Evolutionary conservation across 441 rosid species (phyloP), one percentile per base, ranked within the genome.

Genomic region (Eutrema salsugineum): DNA sequence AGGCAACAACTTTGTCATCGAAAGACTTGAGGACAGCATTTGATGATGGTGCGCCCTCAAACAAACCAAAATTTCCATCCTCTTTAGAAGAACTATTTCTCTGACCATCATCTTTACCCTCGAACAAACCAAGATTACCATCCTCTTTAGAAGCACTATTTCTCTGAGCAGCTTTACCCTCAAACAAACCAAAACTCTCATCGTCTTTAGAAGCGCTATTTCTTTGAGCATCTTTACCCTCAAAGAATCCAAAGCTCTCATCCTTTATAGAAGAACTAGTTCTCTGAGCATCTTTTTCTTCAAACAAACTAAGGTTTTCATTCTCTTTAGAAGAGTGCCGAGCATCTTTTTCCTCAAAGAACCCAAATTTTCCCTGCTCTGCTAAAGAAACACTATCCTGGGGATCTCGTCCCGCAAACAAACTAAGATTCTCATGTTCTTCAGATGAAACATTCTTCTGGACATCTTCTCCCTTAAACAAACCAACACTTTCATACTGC

Each of bases 1-100:
- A 73, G 68, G 76, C 78, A 69, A 79, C 77, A 55, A 71, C 75
- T 73, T 66, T 83, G 39, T 79, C 80, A 68, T 79, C 78, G 6
- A 50, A 28, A 42, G 85, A 61, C 39, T 47, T 63, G 27, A 68
- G 35, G 28, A 38, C 81, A 47, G 73, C 50, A 66, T 71, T 70
- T 35, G 84, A 76, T 54, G 75, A 74, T 82, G 71, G 76, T 59
- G 74, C 79, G 72, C 20, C 66, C 58, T 77, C 66, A 68, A 72
- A 72, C 39, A 68, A 48, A 63, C 68, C 77, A 39, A 78, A 14
- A 15, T 10, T 77, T 19, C 35, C 74, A 38, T 67, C 59, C 0
- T 66, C 53, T 51, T 44, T 60, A 11, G 27, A 71, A 15, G 70
- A 30, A 85, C 43, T 50, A 65, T 22, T 68, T 28, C 47, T 43